A percentile compares a stretch with the other conserved stretches of the same genome.
phyloP scores from a whole-genome alignment of 2,329 filamentous ascomycete genomes.

The Diplodia mutila region DNA sequence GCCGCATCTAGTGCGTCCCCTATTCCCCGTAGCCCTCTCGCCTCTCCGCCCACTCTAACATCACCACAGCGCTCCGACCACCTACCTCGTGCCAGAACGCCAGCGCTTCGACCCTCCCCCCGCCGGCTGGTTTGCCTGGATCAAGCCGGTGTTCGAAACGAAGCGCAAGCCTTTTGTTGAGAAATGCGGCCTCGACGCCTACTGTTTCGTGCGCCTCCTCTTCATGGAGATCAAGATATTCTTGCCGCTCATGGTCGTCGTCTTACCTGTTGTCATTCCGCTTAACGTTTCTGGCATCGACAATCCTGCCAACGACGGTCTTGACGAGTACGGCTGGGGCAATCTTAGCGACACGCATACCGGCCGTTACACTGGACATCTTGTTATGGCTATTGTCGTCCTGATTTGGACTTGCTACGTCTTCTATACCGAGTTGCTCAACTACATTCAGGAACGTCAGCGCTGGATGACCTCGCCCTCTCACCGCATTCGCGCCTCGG shows the following conservation, averaged over 20 bases:
- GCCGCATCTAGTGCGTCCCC: conserved; percentile 74
- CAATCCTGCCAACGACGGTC: conserved; percentile 55
- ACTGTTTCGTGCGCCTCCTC: conserved; percentile 93
- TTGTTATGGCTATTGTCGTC: conserved; percentile 76
- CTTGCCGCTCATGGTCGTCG: conserved; percentile 74
- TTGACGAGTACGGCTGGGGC: conserved; percentile 85
- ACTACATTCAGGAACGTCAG: conserved; percentile 91
- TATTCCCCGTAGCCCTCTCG: conserved; percentile 26
- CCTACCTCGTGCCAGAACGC: conserved; percentile 82
- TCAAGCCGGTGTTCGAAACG: conserved; percentile 43
- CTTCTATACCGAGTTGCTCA: conserved; percentile 81
- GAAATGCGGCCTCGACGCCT: conserved; percentile 78
- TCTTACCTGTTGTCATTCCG: conserved; percentile 84
- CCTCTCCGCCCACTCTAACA: conserved; percentile 15
- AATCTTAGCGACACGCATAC: conserved; percentile 72
- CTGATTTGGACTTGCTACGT: conserved; percentile 85
- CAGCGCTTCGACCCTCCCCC: conserved; percentile 80
- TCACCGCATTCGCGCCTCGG: conserved; percentile 88
- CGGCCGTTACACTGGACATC: conserved; percentile 79
- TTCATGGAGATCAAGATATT: conserved; percentile 90
- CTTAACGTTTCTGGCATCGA: conserved; percentile 77
- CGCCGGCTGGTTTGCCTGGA: conserved; percentile 57
- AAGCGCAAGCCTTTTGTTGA: conserved; percentile 35
- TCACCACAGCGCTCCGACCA: conserved; percentile 70
- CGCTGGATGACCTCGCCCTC: conserved; percentile 93